phyloP scores from a whole-genome alignment of 768 basidiomycete genomes.

The Megacollybia marginata region DNA sequence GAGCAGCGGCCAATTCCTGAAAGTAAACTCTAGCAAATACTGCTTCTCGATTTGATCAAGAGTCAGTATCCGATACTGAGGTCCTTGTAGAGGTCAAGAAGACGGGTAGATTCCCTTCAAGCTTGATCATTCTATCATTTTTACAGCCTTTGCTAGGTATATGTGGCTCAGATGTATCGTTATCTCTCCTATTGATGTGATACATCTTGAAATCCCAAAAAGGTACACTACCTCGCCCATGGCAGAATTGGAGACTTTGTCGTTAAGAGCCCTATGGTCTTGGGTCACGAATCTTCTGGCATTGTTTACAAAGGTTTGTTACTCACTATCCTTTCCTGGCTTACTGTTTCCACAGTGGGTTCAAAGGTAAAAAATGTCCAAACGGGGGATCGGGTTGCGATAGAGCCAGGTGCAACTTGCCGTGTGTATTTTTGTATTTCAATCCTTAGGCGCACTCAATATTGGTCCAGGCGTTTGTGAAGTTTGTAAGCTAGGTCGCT shows the following conservation, averaged over 20 bases:
- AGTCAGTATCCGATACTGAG: conserved; percentile 59
- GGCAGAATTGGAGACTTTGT: conserved; percentile 77
- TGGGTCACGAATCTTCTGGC: conserved; percentile 92
- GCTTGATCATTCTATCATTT: conserved; percentile 1
- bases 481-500: conserved; percentile 77
- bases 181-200: conserved; percentile 2
- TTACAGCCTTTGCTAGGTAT: conserved; percentile 47
- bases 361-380: conserved; percentile 68
- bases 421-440: conserved; percentile 25
- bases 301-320: conserved; percentile 56
- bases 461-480: conserved; percentile 39
- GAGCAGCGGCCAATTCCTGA: conserved; percentile 74
- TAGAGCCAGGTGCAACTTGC: conserved; percentile 89
- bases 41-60: conserved; percentile 1
- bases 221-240: conserved; percentile 77
- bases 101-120: conserved; percentile 49
- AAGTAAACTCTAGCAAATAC: conserved; percentile 28
- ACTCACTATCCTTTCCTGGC: neutral
- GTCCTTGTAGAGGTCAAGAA: conserved; percentile 89
- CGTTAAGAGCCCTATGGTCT: conserved; percentile 78
- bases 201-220: conserved; percentile 1
- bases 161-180: conserved; percentile 77
- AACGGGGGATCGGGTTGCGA: conserved; percentile 80
- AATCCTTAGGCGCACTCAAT: too few species aligned
- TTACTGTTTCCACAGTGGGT: conserved; percentile 45